Evolutionary conservation across 352 stramenopile genomes (phyloP).

Genomic region (Aphanomyces astaci): DNA sequence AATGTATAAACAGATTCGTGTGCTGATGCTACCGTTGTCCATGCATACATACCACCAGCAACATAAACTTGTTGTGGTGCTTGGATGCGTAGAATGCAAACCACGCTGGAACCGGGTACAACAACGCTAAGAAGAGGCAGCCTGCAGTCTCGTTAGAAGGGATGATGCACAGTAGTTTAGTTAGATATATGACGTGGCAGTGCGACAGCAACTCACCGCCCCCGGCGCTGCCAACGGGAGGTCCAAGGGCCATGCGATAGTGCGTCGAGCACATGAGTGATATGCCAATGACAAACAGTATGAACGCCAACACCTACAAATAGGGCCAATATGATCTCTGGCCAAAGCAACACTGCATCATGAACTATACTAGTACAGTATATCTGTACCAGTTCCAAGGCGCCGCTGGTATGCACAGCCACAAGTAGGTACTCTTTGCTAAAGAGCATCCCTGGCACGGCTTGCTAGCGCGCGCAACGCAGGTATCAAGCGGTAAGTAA

Average conservation of each 20-base stretch:
- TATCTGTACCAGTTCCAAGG: neutral
- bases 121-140: constrained; percentile 53
- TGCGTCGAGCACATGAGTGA: neutral
- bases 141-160: constrained; percentile 20
- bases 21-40: neutral
- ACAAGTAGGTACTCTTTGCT: neutral
- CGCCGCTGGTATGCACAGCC: neutral
- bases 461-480: no score
- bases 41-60: constrained; percentile 35
- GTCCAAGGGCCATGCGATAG: neutral
- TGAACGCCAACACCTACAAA: neutral
- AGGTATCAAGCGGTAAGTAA: no score
- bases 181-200: no score
- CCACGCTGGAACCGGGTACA: constrained; percentile 41
- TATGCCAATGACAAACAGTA: neutral
- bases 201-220: no score
- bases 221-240: neutral
- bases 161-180: no score
- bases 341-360: no score
- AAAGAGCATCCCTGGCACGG: neutral
- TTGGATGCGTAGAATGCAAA: constrained; percentile 46
- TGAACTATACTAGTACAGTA: no score
- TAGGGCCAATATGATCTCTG: no score
- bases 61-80: constrained; percentile 71
- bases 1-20: neutral